Conservation (phyloP, 169 alveolate species). For the Plasmodium gonderi region DNA sequence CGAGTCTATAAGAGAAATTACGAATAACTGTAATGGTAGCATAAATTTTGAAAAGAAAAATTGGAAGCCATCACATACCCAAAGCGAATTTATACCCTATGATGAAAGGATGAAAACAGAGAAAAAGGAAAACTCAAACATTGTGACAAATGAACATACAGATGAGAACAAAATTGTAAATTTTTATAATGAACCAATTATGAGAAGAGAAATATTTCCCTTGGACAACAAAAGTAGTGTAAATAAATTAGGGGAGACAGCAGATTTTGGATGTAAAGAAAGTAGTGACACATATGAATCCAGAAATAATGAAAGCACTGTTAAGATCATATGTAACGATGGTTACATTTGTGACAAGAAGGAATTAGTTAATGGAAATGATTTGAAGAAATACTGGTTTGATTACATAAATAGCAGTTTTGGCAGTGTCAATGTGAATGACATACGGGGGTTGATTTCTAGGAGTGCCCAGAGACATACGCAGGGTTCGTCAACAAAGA, state of each 20-base stretch:
- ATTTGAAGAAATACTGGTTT: slow-evolving; percentile 18
- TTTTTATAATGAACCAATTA: not conserved
- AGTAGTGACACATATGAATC: slow-evolving; percentile 2
- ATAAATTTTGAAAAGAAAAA: too few species aligned
- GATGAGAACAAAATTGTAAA: not conserved
- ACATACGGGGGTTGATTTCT: slow-evolving; percentile 16
- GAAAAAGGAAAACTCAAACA: too few species aligned
- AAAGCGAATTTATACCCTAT: not conserved
- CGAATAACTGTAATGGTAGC: too few species aligned
- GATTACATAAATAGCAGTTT: slow-evolving; percentile 25
- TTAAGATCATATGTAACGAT: not conserved
- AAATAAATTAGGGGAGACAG: slow-evolving; percentile 46
- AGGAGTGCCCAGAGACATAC: not conserved
- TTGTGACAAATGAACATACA: not conserved
- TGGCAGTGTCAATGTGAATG: slow-evolving; percentile 24
- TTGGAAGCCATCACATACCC: too few species aligned
- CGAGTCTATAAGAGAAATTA: too few species aligned
- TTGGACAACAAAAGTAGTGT: not conserved
- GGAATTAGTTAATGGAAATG: not conserved
- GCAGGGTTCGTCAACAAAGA: too few species aligned
- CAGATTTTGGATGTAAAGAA: slow-evolving; percentile 69
- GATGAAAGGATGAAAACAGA: too few species aligned
- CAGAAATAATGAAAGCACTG: slow-evolving; percentile 1
- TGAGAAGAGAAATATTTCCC: not conserved
- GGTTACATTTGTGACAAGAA: not conserved